phyloP scores from a whole-genome alignment of 2,329 filamentous ascomycete species.

The Bipolaris bicolor region DNA sequence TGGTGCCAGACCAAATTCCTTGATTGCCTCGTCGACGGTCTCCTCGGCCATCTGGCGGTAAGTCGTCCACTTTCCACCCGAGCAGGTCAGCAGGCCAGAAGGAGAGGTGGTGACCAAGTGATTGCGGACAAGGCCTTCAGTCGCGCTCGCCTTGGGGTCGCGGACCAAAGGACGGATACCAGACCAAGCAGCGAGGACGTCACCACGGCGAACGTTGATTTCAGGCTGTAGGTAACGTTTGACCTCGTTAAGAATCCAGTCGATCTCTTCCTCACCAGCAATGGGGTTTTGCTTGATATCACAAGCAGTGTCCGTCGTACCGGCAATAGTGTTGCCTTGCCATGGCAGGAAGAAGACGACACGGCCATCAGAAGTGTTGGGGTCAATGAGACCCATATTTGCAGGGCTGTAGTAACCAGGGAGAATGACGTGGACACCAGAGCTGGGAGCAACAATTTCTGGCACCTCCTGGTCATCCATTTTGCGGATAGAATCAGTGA shows the following conservation, averaged over 20 bases:
- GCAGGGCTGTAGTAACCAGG: constrained; percentile 85
- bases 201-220: constrained; percentile 81
- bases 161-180: constrained; percentile 86
- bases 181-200: constrained; percentile 90
- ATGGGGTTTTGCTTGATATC: constrained; percentile 74
- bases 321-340: constrained; percentile 91
- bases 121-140: constrained; percentile 85
- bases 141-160: constrained; percentile 84
- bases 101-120: constrained; percentile 81
- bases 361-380: constrained; percentile 82
- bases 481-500: constrained; percentile 83
- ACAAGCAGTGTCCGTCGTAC: constrained; percentile 82
- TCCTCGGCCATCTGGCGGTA: constrained; percentile 94
- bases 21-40: constrained; percentile 80
- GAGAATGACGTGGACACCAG: constrained; percentile 84
- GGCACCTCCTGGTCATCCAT: constrained; percentile 75
- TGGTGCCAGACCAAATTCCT: constrained; percentile 68
- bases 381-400: constrained; percentile 88
- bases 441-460: constrained; percentile 84
- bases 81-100: constrained; percentile 81
- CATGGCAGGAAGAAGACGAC: constrained; percentile 94
- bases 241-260: constrained; percentile 87
- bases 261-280: constrained; percentile 81
- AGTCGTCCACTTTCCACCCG: constrained; percentile 91
- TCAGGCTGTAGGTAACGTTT: constrained; percentile 81